Evolutionary conservation across 352 stramenopile genomes (phyloP).

Genomic region (Phytophthora pseudosyringae): DNA sequence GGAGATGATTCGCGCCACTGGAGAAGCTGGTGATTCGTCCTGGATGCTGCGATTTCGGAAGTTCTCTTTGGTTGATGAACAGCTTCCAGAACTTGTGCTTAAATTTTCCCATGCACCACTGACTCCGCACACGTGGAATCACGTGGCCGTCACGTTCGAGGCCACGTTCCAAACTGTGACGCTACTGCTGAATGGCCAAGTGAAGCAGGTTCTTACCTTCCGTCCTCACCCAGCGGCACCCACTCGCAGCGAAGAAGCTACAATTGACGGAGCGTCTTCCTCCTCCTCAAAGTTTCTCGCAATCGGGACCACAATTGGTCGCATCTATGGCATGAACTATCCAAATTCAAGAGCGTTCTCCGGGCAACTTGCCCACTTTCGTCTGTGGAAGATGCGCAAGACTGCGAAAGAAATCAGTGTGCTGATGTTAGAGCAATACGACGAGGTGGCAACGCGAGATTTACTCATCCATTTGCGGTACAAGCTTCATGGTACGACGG

Average conservation of each 20-base stretch:
- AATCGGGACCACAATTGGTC: slow-evolving; percentile 39
- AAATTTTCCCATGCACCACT: slow-evolving; percentile 28
- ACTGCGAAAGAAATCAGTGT: slow-evolving; percentile 24
- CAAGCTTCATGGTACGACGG: slow-evolving; percentile 6
- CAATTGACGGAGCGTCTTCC: slow-evolving; percentile 3
- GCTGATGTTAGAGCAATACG: slow-evolving; percentile 33
- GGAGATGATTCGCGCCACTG: slow-evolving; percentile 20
- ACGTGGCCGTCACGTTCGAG: slow-evolving; percentile 37
- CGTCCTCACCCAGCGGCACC: slow-evolving; percentile 11
- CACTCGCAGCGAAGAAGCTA: slow-evolving; percentile 10
- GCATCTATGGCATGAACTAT: slow-evolving; percentile 12
- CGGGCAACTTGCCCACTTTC: slow-evolving; percentile 38
- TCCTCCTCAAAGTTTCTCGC: slow-evolving; percentile 29
- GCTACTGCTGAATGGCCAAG: slow-evolving; percentile 34
- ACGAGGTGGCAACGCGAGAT: slow-evolving; percentile 18
- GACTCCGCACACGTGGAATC: slow-evolving; percentile 28
- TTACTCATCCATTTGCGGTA: slow-evolving; percentile 37
- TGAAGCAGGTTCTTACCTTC: slow-evolving; percentile 28
- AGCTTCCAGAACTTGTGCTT: slow-evolving; percentile 30
- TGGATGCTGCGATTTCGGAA: slow-evolving; percentile 45
- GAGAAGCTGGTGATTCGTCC: neutral
- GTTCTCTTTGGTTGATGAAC: slow-evolving; percentile 31
- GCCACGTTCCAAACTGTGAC: slow-evolving; percentile 29
- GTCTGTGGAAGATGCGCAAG: slow-evolving; percentile 36
- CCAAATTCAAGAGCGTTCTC: slow-evolving; percentile 26